These are phyloP conservation scores for Candida albicans DNA, from an alignment of 1,139 yeast genomes.

Conservation along the genomic window DNA sequence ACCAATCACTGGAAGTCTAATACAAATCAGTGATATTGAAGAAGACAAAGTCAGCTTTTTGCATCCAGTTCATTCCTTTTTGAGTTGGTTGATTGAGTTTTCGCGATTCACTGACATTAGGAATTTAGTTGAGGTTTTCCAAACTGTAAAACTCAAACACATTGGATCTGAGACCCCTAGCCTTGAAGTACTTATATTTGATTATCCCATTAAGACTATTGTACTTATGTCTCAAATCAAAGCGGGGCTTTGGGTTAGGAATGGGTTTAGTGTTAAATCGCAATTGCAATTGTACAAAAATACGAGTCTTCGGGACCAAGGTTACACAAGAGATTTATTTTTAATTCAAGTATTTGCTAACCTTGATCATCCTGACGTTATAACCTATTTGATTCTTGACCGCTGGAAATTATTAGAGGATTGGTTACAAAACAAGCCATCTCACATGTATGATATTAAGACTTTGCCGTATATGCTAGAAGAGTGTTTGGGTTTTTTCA, in stretches of 20 bases:
- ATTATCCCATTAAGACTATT: conserved; percentile 74
- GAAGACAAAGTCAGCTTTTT: conserved; percentile 63
- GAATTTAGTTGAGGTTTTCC: conserved; percentile 20
- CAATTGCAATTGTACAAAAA: conserved; percentile 81
- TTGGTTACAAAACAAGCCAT: conserved; percentile 25
- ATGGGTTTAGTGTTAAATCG: conserved; percentile 65
- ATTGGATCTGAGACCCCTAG: conserved; percentile 3
- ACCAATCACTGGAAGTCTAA: conserved; percentile 22
- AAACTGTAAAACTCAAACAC: conserved; percentile 5
- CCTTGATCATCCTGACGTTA: conserved; percentile 55
- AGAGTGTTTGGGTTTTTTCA: conserved; percentile 72
- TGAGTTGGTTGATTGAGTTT: conserved; percentile 69
- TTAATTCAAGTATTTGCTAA: conserved; percentile 68
- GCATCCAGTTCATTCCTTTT: conserved; percentile 76
- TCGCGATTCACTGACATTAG: conserved; percentile 32
- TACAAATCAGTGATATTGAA: conserved; percentile 27
- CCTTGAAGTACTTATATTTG: conserved; percentile 46
- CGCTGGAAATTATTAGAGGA: conserved; percentile 70
- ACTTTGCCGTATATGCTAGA: conserved; percentile 66
- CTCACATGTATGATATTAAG: conserved; percentile 38
- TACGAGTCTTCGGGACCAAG: conserved; percentile 81
- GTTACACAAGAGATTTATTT: conserved; percentile 74
- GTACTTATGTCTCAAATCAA: conserved; percentile 57
- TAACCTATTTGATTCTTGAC: conserved; percentile 58
- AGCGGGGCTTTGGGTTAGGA: conserved; percentile 61